Base-by-base conservation (phyloP, 768 basidiomycete species). In the Auricularia auricula-judae region DNA sequence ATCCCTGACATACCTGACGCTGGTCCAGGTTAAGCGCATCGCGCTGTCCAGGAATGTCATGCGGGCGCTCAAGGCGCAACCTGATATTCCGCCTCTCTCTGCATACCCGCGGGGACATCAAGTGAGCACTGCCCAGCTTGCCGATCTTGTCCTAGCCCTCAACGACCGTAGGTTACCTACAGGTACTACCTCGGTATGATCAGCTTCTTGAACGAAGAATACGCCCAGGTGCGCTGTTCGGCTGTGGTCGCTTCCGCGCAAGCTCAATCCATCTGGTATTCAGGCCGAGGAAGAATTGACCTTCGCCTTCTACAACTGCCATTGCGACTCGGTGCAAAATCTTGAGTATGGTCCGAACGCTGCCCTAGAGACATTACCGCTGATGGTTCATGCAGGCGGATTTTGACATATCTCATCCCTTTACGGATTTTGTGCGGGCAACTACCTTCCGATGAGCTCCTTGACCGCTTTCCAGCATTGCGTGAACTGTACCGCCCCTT, bases 141-240 rank as follows among this genome's bases (percentile, higher is more conserved):
- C 34, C 58, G 4, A 43, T 23, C 36, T 29, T 10, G 3, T 51
- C 61, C 59, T 65, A 71, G 66, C 36, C 63, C 68, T 53, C 60
- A 65, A 65, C 64, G 64, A 68, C 66, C 66, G 53, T 77, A 93
- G 89, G 93, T 97, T 62, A 95, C 95, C 29, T 97, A 90, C 76
- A 81, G 86, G 66, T 99, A 96, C 79, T 98, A 98, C 72, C 76
- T 97, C 60, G 97, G 96, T 67, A 91, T 98, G 86, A 80, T 98
- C 66, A 88, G 86, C 71, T 98, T 98, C 76, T 75, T 98, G 66
- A 91, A 91, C 70, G 97, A 98, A 73, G 89, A 96, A 61, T 95
- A 92, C 71, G 80, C 78, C 44, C 93, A 93, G 78, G 92, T 88
- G 60, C 36, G 73, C 39, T 8, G 67, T 43, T 59, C 12, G n/a